Evolutionary conservation across 2,329 filamentous ascomycete species (phyloP), one percentile per base, ranked within the genome.

Genomic region (Tolypocladium album): DNA sequence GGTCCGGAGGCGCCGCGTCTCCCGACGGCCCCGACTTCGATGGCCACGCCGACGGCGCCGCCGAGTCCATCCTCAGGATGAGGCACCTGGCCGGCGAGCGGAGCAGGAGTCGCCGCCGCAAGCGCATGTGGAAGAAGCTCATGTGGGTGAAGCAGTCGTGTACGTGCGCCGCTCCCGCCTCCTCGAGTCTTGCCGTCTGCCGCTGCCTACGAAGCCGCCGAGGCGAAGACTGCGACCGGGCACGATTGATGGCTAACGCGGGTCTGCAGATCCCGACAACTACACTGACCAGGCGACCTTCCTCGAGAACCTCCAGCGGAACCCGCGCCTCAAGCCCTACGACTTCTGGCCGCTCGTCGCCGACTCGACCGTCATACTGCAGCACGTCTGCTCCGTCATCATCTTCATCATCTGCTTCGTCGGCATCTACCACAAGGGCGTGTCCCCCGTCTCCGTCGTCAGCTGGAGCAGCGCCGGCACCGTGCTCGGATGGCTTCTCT

Each of bases 241-340:
- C 13, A 8, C 47, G 4, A 52, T 52, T 11, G 24, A 11, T 36
- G 17, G 31, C 50, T 53, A 22, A 53, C 5, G 9, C 1, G 31
- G 17, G n/a, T 9, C 39, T 7, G 15, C 58, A 92, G 90, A 95
- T 71, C 92, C 94, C n/a, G 94, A 99, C 74, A 99, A 99, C 74
- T 97, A 97, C 72, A 97, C 94, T 47, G 94, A 99, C 71, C 92
- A 94, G 71, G 90, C 90, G 62, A 97, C 94, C 1, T 99, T 99
- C 68, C 87, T 99, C 65, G 93, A 97, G 70, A 92, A 96, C 68
- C 84, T 99, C 22, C 93, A 99, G 74, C 86, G 92, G 56, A 99
- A 99, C 72, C 93, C 93, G 5, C 87, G 92, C 47, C 83, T 97
- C 58, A 88, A 94, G 65, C 93, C 93, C 0, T 99, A 99, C 74